A percentile compares a stretch with the other conserved stretches of the same genome.
These are phyloP conservation scores for Sporothrix brunneoviolacea DNA, from an alignment of 2,329 filamentous ascomycete species.

Conservation along the genomic window DNA sequence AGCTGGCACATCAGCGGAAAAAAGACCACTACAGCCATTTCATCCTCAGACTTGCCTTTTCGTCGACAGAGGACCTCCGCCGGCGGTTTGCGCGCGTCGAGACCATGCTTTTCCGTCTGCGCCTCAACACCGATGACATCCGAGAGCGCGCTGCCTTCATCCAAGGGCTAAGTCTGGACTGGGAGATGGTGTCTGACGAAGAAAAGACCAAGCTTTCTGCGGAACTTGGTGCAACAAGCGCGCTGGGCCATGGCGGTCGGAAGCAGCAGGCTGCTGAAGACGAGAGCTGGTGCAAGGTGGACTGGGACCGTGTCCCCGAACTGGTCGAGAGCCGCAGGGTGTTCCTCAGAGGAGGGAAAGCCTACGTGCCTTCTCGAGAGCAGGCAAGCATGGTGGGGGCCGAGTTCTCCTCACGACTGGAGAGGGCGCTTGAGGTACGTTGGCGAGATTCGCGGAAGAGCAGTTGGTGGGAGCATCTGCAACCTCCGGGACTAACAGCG, in stretches of 20 bases:
- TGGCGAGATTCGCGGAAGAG: no score
- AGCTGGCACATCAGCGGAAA: slow-evolving; percentile 66
- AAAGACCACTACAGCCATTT: slow-evolving; percentile 98
- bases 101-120: slow-evolving; percentile 78
- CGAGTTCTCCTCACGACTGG: slow-evolving; percentile 74
- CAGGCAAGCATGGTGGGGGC: slow-evolving; percentile 83
- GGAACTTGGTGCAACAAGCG: slow-evolving; percentile 51
- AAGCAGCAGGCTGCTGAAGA: slow-evolving; percentile 53
- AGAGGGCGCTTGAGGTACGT: slow-evolving; percentile 72
- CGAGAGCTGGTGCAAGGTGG: slow-evolving; percentile 90
- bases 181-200: slow-evolving; percentile 72
- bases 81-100: slow-evolving; percentile 81
- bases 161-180: slow-evolving; percentile 68
- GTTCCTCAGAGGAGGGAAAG: slow-evolving; percentile 72
- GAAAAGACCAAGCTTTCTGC: slow-evolving; percentile 62
- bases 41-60: slow-evolving; percentile 88
- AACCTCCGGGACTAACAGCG: background rate
- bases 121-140: slow-evolving; percentile 70
- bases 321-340: slow-evolving; percentile 75
- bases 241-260: slow-evolving; percentile 28
- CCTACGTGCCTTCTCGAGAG: slow-evolving; percentile 82
- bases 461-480: no score
- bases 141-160: slow-evolving; percentile 72
- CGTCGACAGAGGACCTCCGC: slow-evolving; percentile 82
- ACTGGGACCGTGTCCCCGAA: slow-evolving; percentile 90